Evolutionary conservation across 176 grass and related monocot genomes (phyloP), one percentile per base, ranked within the genome.

Genomic region (Avena atlantica): DNA sequence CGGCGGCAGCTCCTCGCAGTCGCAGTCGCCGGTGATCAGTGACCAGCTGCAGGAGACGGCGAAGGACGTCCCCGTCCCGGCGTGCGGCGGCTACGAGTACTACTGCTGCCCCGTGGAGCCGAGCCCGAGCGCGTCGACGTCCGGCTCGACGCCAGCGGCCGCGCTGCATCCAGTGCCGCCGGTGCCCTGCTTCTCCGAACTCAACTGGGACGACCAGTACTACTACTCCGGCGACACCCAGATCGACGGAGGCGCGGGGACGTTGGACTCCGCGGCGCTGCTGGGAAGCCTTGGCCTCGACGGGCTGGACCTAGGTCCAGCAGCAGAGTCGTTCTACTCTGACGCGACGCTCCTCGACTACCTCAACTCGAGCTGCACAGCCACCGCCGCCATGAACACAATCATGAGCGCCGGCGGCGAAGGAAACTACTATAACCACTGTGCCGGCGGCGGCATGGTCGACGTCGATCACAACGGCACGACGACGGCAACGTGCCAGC

Each of bases 131-230:
- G 80, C 69, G 58, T 87, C 95, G 8, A 69, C 91, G 25, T 92
- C 91, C 0, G 87, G 87, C 19, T 93, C 94, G 52, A 86, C 82
- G 49, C 37, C 83, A 4, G 84, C 73, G 8, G 50, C 74, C 8
- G 74, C 74, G 74, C 9, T 77, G 24, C 89, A 90, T 50, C 87
- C 70, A 6, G 48, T 29, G 27, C 27, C 73, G 62, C 90, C 89
- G 56, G 76, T 92, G 67, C 90, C 92, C 84, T 81, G 88, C 85
- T 90, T 90, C 81, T 86, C 89, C 66, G 86, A 93, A 23, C 48
- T 81, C 9, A 79, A 20, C 61, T 93, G 89, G 89, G 81, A 73
- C 45, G 85, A 73, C 53, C 92, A 79, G 16, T 81, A 83, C 56
- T 44, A 50, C 20, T 15, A 59, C 58, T 48, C 73, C 1, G 12